Percentiles rank a stretch among this genome's conserved stretches.
phyloP scores from a whole-genome alignment of 148 eudicot genomes.

The Euryodendron excelsum region DNA sequence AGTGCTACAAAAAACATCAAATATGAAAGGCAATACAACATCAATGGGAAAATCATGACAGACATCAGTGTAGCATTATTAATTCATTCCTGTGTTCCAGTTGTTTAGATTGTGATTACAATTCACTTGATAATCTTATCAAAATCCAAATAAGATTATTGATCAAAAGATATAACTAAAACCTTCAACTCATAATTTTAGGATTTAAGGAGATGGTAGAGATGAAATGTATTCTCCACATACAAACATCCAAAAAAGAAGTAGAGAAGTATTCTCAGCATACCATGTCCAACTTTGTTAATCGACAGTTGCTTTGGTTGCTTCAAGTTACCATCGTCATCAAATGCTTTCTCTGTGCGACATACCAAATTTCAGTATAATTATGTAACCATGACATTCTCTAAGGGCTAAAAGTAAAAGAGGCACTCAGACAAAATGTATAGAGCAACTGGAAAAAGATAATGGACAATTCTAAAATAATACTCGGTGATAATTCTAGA shows the following conservation, averaged over 20 bases:
- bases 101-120: background rate
- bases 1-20: constrained; percentile 51
- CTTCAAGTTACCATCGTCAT: constrained; percentile 75
- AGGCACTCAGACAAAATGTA: background rate
- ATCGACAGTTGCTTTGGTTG: constrained; percentile 91
- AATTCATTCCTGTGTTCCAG: background rate
- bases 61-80: background rate
- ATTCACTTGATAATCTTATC: background rate
- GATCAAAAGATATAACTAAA: background rate
- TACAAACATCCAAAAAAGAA: background rate
- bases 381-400: background rate
- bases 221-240: background rate
- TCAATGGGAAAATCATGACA: background rate
- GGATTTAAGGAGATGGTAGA: background rate
- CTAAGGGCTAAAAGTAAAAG: background rate
- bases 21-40: constrained; percentile 1
- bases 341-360: constrained; percentile 84
- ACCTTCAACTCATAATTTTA: background rate
- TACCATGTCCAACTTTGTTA: constrained; percentile 99
- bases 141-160: background rate
- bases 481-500: no score
- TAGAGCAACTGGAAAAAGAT: background rate
- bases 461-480: no score
- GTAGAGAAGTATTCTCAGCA: constrained; percentile 14
- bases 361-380: constrained; percentile 17